Evolutionary conservation across 1,284 basidiomycete genomes (phyloP).

Genomic region (Ganoderma multipileum): DNA sequence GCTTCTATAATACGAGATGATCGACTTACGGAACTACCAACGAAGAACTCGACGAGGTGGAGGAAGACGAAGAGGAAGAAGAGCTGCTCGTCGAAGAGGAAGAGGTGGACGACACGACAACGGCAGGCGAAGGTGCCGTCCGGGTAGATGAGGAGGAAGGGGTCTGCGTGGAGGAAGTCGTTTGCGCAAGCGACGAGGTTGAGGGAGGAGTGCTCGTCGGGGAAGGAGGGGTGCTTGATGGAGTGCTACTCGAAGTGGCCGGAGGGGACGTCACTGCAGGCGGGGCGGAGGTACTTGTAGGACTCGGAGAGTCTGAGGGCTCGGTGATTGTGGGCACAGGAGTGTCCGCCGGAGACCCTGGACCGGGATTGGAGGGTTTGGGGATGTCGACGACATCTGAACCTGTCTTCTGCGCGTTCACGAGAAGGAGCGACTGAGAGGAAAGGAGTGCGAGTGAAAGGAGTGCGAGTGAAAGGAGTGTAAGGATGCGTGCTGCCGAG

Average conservation of each 20-base stretch:
- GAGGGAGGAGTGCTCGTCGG: constrained; percentile 2
- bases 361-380: neutral
- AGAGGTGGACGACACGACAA: constrained; percentile 8
- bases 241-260: constrained; percentile 5
- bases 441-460: constrained; percentile 43
- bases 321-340: constrained; percentile 15
- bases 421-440: constrained; percentile 41
- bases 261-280: neutral
- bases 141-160: constrained; percentile 4
- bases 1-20: constrained; percentile 3
- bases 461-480: constrained; percentile 45
- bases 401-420: constrained; percentile 29
- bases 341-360: neutral
- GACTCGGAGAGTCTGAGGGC: constrained; percentile 4
- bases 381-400: constrained; percentile 8
- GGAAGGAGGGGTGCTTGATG: constrained; percentile 3
- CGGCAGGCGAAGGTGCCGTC: neutral
- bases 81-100: constrained; percentile 11
- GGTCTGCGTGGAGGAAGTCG: neutral
- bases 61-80: constrained; percentile 10
- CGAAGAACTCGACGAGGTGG: constrained; percentile 20
- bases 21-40: constrained; percentile 14
- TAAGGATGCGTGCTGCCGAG: constrained; percentile 41
- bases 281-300: constrained; percentile 7
- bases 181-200: neutral